Base-by-base conservation (phyloP, 2,329 filamentous ascomycete genomes). In the Zymoseptoria ardabiliae region DNA sequence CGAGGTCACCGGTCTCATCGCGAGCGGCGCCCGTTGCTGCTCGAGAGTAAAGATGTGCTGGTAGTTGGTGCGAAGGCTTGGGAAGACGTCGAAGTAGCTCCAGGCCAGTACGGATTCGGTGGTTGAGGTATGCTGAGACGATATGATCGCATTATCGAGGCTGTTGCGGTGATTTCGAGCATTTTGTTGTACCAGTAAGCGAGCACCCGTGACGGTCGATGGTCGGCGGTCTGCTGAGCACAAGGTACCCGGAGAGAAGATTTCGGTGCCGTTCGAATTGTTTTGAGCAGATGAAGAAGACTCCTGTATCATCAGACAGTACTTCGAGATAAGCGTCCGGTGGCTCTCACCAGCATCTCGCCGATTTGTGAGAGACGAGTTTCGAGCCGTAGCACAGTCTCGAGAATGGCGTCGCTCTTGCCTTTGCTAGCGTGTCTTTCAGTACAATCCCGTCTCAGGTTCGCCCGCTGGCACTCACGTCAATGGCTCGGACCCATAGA, bases 401-500 rank as follows among this genome's bases (percentile, higher is more conserved):
- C 60, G 23, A 61, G 52, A 2, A 61, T 61, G 11, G 57, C 60
- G 52, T 61, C 60, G 20, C 60, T 61, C 23, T 61, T 61, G 45
- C 54, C 60, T 45, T 61, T 61, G 51, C 48, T 53, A 20, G 13
- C 11, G n/a, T n/a, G 10, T 17, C 35, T 1, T 5, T 45, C 35
- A 45, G 35, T 45, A 45, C 11, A 45, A 3, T 13, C 7, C n/a
- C 35, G 17, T 4, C 6, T 4, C 35, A 45, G 7, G 11, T 13
- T 2, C 35, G 13, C 17, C 35, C 4, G 11, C 7, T 45, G 13
- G 11, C 35, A n/a, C 35, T 45, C 35, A 45, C 35, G 35, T 45
- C 13, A 61, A 20, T 3, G 60, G 57, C 28, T 61, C 60, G 11
- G 54, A 54, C 35, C 60, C 60, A 53, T 61, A 61, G 41, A 59